A percentile compares a stretch with the other conserved stretches of the same genome.
These are phyloP conservation scores for Saccharomycopsis crataegensis DNA, from an alignment of 1,139 yeast genomes.

Conservation along the genomic window DNA sequence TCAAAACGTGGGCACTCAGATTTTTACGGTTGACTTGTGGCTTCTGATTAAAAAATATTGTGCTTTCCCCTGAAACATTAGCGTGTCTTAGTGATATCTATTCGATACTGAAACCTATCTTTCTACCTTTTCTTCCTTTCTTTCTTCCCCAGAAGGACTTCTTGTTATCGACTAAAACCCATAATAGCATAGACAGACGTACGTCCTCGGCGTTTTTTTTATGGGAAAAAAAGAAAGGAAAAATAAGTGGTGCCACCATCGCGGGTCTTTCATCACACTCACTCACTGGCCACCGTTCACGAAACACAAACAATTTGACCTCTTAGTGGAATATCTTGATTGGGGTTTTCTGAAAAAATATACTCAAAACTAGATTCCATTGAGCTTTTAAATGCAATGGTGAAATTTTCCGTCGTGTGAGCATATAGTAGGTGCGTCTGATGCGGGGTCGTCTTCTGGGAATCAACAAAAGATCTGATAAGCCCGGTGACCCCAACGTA, in stretches of 20 bases:
- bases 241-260: not conserved
- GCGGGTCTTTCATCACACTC: not conserved
- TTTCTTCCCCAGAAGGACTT: too few species aligned
- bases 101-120: too few species aligned
- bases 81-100: too few species aligned
- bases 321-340: not conserved
- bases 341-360: slow-evolving; percentile 3
- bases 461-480: not conserved
- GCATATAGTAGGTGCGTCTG: slow-evolving; percentile 7
- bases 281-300: too few species aligned
- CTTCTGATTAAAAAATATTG: too few species aligned
- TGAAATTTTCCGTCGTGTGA: slow-evolving; percentile 17
- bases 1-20: not conserved
- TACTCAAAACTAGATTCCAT: not conserved
- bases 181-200: too few species aligned
- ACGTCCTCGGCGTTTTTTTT: not conserved
- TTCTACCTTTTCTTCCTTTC: too few species aligned
- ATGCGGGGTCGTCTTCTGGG: not conserved
- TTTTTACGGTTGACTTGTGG: too few species aligned
- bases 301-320: not conserved
- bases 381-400: slow-evolving; percentile 6
- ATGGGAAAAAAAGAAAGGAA: not conserved
- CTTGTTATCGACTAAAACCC: too few species aligned
- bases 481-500: slow-evolving; percentile 14
- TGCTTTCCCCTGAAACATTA: too few species aligned